Conservation (phyloP, 1,284 basidiomycete genomes). For the Cryptococcus depauperatus region DNA sequence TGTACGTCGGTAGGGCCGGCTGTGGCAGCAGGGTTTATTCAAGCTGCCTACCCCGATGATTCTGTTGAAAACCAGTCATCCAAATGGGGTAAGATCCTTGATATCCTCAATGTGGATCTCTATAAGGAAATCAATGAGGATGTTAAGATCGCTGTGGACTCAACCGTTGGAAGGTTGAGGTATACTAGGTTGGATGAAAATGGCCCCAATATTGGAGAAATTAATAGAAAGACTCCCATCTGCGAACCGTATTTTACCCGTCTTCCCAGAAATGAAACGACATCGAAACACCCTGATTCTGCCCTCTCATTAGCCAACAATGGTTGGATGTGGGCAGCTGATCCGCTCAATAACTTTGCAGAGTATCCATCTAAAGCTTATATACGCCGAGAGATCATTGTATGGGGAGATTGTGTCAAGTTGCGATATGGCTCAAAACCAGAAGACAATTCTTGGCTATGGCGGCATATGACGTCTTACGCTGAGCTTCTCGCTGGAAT, state of each 20-base stretch:
- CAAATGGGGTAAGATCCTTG: conserved; percentile 66
- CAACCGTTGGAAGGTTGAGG: conserved; percentile 64
- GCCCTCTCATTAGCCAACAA: conserved; percentile 87
- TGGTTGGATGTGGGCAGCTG: conserved; percentile 97
- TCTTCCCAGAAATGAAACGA: conserved; percentile 51
- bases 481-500: conserved; percentile 66
- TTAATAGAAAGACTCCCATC: conserved; percentile 65
- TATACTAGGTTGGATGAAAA: conserved; percentile 72
- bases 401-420: conserved; percentile 97
- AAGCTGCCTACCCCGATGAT: conserved; percentile 50
- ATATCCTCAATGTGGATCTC: conserved; percentile 76
- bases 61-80: conserved; percentile 51
- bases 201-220: conserved; percentile 77
- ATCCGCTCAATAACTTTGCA: conserved; percentile 91
- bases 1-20: conserved; percentile 60
- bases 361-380: conserved; percentile 93
- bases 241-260: conserved; percentile 87
- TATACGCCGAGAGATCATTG: conserved; percentile 89
- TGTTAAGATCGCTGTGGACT: conserved; percentile 61
- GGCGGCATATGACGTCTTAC: conserved; percentile 86
- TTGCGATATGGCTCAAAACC: conserved; percentile 77
- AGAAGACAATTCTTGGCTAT: conserved; percentile 84
- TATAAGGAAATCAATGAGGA: conserved; percentile 82
- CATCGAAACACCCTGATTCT: conserved; percentile 56
- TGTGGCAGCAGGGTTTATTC: conserved; percentile 59